Conservation (phyloP, 352 stramenopile genomes). For the Phytophthora citricola region DNA sequence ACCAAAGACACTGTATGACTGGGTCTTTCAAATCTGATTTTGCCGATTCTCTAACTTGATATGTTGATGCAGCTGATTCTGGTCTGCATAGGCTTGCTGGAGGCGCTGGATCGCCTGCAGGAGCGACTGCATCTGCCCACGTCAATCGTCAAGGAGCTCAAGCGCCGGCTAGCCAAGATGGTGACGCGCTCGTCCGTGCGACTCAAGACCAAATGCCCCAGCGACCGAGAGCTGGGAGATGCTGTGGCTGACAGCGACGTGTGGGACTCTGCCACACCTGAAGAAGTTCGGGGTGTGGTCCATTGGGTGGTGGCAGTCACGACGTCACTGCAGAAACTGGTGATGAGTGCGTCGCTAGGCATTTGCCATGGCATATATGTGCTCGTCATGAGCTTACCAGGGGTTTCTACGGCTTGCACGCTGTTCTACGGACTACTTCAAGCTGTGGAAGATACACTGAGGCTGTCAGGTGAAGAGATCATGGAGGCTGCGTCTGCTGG, state of each 20-base stretch:
- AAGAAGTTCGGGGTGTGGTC: conserved; percentile 73
- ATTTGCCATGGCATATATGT: conserved; percentile 78
- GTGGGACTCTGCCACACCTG: conserved; percentile 59
- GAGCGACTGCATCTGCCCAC: conserved; percentile 71
- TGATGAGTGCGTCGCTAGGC: conserved; percentile 51
- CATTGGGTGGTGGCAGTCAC: conserved; percentile 70
- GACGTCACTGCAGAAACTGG: conserved; percentile 66
- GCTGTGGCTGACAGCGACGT: conserved; percentile 62
- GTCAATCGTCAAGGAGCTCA: conserved; percentile 78
- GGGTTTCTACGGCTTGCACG: conserved; percentile 70
- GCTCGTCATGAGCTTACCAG: conserved; percentile 77
- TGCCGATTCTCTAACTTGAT: conserved; percentile 14
- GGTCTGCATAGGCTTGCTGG: conserved; percentile 79
- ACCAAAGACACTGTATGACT: conserved; percentile 73
- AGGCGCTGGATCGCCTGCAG: conserved; percentile 78
- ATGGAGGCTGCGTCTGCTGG: conserved; percentile 40
- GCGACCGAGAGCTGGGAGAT: conserved; percentile 42
- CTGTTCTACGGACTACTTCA: conserved; percentile 75
- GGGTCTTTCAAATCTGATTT: conserved; percentile 13
- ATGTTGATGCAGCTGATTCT: conserved; percentile 61
- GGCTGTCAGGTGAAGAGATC: conserved; percentile 46
- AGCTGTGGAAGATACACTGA: conserved; percentile 73
- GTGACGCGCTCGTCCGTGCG: conserved; percentile 57
- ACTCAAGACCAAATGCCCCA: conserved; percentile 36
- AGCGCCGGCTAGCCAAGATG: conserved; percentile 71